Percentiles rank a stretch among this genome's conserved stretches.
Conservation (phyloP, 495 filamentous ascomycete species). For the Astrocystis sublimbata region DNA sequence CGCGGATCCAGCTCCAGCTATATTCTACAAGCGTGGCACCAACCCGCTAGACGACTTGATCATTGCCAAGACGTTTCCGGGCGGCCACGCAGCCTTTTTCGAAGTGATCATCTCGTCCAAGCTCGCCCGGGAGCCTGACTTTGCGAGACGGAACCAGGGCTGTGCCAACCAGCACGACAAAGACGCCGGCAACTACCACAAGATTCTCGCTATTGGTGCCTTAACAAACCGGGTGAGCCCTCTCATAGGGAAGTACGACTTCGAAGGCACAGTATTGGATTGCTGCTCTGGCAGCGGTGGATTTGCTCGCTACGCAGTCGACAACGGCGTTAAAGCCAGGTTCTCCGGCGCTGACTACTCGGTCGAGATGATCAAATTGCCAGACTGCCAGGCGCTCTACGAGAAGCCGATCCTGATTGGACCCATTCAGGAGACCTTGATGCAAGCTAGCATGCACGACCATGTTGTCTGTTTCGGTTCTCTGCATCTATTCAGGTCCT, state of each 20-base stretch:
- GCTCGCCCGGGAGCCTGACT: not conserved
- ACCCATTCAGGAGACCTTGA: not conserved
- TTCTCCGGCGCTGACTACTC: not conserved
- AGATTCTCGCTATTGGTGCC: not conserved
- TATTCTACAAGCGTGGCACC: not conserved
- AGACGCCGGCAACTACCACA: not conserved
- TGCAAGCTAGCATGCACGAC: not conserved
- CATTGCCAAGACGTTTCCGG: not conserved
- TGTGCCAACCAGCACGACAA: not conserved
- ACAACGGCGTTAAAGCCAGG: not conserved
- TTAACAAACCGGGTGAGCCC: not conserved
- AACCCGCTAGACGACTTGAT: not conserved
- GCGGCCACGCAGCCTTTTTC: not conserved
- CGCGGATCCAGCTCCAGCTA: not conserved
- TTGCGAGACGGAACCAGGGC: not conserved
- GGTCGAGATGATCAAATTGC: not conserved
- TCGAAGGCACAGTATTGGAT: not conserved
- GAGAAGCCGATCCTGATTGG: not conserved
- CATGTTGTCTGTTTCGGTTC: not conserved
- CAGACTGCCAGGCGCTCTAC: not conserved
- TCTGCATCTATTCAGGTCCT: not conserved
- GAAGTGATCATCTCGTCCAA: not conserved
- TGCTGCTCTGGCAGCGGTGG: not conserved
- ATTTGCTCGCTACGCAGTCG: not conserved
- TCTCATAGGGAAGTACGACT: not conserved